A percentile compares a stretch with the other conserved stretches of the same genome.
Conservation (phyloP, 805 yeast species). For the Hanseniaspora valbyensis region DNA sequence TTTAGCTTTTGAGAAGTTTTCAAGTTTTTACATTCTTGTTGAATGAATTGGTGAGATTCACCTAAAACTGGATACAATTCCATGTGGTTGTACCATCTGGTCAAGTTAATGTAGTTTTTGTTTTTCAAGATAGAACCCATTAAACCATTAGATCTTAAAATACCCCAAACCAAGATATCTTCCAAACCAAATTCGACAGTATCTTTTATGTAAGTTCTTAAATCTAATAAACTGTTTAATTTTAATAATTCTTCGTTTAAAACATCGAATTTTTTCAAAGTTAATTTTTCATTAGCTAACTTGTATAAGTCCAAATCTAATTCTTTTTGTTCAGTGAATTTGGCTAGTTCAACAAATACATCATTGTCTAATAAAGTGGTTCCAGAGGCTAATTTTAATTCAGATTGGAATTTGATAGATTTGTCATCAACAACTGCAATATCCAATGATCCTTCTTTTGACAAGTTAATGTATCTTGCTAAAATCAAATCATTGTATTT, state of each 20-base stretch:
- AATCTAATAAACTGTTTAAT: constrained; percentile 72
- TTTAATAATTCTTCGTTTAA: constrained; percentile 66
- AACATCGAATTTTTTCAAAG: constrained; percentile 80
- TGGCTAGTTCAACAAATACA: constrained; percentile 8
- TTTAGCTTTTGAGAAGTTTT: constrained; percentile 43
- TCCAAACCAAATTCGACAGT: constrained; percentile 26
- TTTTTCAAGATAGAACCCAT: constrained; percentile 84
- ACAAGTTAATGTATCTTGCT: constrained; percentile 57
- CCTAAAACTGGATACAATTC: constrained; percentile 61
- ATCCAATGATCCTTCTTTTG: constrained; percentile 38
- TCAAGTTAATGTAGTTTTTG: constrained; percentile 70
- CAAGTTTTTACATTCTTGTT: constrained; percentile 63
- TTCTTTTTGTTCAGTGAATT: not conserved
- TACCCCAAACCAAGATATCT: constrained; percentile 89
- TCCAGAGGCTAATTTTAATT: constrained; percentile 13
- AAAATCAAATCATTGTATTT: constrained; percentile 74
- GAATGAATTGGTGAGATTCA: constrained; percentile 52
- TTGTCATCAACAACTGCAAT: constrained; percentile 66
- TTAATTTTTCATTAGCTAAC: constrained; percentile 49
- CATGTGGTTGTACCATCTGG: constrained; percentile 84
- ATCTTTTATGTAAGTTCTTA: constrained; percentile 69
- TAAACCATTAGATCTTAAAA: constrained; percentile 81
- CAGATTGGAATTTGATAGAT: constrained; percentile 24
- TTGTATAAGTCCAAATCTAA: constrained; percentile 46
- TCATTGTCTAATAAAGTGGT: not conserved